Base-by-base conservation (phyloP, 2,329 filamentous ascomycete genomes). In the Knufia fluminis region DNA sequence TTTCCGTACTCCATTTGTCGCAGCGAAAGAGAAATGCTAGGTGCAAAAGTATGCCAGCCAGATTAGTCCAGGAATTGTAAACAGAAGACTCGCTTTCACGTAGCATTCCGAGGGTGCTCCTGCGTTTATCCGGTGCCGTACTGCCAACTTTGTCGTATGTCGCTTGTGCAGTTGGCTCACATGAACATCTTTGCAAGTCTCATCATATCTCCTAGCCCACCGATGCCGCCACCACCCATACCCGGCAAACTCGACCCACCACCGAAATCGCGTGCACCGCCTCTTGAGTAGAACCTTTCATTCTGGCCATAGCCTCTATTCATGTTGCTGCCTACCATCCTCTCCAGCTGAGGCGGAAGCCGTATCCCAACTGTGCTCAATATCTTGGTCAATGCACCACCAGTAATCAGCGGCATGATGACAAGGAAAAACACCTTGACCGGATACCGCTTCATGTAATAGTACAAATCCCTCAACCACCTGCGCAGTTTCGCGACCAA, bases 381-480 rank as follows among this genome's bases (percentile, higher is more conserved):
- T 39, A 96, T 72, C 41, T 84, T 86, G 7, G 82, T 82, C 57
- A 96, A 69, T 23, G 86, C 84, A 26, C 91, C 91, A 46, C 87
- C 87, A 1, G 84, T 89, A 60, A 96, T 72, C 51, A 97, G 75
- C 8, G 91, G 91, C 77, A 96, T 80, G 60, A 96, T 77, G 54
- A 95, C 83, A 54, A 89, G 78, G 73, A 86, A 75, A 71, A 96
- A 86, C 42, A 94, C 86, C 70, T 94, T 94, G 63, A 88, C 70
- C 0, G 90, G 91, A 69, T 96, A 84, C 32, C 80, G 77, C 64
- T 86, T 84, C 60, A 86, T 85, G 69, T 91, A 94, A 64, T 83
- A 79, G 64, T 84, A 74, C 7, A 96, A 80, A 64, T 94, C 83
- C 61, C 85, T 84, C 50, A 95, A 71, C 54, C 95, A 78, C 38